Evolutionary conservation across 352 stramenopile species (phyloP).

Genomic region (Phytophthora pluvialis): DNA sequence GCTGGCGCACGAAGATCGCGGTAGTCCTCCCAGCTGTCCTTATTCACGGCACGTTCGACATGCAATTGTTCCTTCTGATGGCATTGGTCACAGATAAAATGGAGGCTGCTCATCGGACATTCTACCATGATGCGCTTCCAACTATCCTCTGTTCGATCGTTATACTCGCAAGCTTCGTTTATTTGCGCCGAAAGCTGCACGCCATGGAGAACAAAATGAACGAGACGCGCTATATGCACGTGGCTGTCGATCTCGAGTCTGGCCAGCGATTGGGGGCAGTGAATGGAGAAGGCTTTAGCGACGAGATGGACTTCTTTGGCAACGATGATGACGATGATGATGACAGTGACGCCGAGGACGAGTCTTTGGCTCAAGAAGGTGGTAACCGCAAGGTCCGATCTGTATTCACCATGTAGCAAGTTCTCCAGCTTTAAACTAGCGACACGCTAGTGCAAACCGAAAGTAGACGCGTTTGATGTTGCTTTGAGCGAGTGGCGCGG

Average conservation of each 20-base stretch:
- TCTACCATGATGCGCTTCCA: constrained; percentile 49
- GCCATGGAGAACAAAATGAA: constrained; percentile 58
- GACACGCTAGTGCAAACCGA: constrained; percentile 5
- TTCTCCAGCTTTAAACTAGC: constrained; percentile 7
- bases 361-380: constrained; percentile 15
- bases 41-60: constrained; percentile 67
- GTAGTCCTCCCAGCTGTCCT: constrained; percentile 55
- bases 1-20: constrained; percentile 45
- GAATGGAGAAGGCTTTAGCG: constrained; percentile 32
- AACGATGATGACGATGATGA: constrained; percentile 46
- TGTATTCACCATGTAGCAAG: constrained; percentile 44
- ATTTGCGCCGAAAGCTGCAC: constrained; percentile 41
- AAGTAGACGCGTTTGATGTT: constrained; percentile 16
- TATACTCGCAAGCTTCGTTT: constrained; percentile 38
- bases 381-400: constrained; percentile 41
- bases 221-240: constrained; percentile 53
- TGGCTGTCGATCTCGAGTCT: constrained; percentile 54
- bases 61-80: constrained; percentile 63
- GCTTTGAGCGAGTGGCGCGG: constrained; percentile 6
- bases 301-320: constrained; percentile 41
- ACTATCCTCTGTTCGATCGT: constrained; percentile 32
- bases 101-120: constrained; percentile 36
- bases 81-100: constrained; percentile 46
- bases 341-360: constrained; percentile 27
- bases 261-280: constrained; percentile 33